Percentiles rank a stretch among this genome's conserved stretches.
Conservation (phyloP, 805 yeast genomes). For the Spathaspora gorwiae region DNA sequence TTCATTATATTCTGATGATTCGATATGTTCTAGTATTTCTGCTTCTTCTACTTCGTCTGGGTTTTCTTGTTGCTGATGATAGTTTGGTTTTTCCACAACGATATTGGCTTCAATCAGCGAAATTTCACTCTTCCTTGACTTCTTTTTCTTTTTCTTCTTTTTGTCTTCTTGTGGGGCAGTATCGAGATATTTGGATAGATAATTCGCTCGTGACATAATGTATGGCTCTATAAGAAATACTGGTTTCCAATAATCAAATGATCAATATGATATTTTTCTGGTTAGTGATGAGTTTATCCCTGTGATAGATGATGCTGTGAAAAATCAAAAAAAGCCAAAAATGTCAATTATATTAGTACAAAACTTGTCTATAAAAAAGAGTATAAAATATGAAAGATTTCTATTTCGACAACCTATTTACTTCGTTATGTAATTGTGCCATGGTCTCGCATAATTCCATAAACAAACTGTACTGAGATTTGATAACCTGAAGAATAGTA, state of each 20-base stretch:
- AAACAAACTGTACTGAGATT: constrained; percentile 64
- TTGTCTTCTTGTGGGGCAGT: not conserved
- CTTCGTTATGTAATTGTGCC: constrained; percentile 59
- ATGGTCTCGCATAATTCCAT: constrained; percentile 72
- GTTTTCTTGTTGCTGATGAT: constrained; percentile 4
- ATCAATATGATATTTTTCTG: too few relatives aligned
- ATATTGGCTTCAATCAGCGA: not conserved
- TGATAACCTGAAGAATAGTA: constrained; percentile 55
- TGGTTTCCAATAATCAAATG: too few relatives aligned
- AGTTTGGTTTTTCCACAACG: constrained; percentile 5
- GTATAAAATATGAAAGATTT: not conserved
- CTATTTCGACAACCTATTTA: constrained; percentile 12
- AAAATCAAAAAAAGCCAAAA: too few relatives aligned
- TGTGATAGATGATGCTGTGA: too few relatives aligned
- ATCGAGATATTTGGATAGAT: constrained; percentile 25
- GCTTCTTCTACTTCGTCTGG: constrained; percentile 2
- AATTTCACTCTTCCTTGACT: constrained; percentile 9
- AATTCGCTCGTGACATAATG: constrained; percentile 23
- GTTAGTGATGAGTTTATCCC: too few relatives aligned
- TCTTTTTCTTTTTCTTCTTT: constrained; percentile 15
- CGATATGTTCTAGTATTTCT: constrained; percentile 6
- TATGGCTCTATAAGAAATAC: not conserved
- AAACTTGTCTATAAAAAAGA: not conserved
- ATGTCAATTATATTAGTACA: too few relatives aligned
- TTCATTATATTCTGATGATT: constrained; percentile 12